Evolutionary conservation across 345 rosid genomes (phyloP), one percentile per base, ranked within the genome.

Genomic region (Turritis glabra): DNA sequence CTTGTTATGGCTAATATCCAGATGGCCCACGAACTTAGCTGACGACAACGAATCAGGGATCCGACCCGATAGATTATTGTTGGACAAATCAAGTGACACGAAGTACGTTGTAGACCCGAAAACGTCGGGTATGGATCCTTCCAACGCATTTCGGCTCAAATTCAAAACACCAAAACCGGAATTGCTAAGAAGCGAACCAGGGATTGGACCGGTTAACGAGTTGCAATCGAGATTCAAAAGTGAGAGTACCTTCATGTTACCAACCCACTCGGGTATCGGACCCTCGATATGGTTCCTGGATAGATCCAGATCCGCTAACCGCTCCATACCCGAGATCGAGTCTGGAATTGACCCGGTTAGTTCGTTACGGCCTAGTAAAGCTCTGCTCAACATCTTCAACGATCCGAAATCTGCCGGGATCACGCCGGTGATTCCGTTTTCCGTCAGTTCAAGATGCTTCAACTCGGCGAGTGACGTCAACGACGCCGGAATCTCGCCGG

Each of bases 1-100:
- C 84, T 76, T 91, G 81, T 94, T 94, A 54, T 91, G 85, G 79
- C 98, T 94, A 62, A 94, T 68, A 79, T 94, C 98, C 56, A 91
- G 50, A 70, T 91, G 97, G 1, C 98, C 97, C 47, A 94, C 71
- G 67, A 76, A 94, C 18, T 73, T 77, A 1, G 90, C 82, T 57
- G 90, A 83, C 5, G 89, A 77, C 19, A 94, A 59, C 8, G 98
- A 80, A 37, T 58, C 51, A 7, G 97, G 98, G 46, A 94, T 79
- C 50, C 85, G 78, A 15, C 98, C 98, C 76, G 84, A 79, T 44
- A 91, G 53, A 1, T 60, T 83, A 64, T 94, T 94, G 69, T 80
- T 64, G 1, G 98, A 94, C 71, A 94, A 67, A 80, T 94, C 98
- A 21, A 94, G 85, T 33, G 78, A 91, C 90, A 83, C 83, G 63